phyloP scores from a whole-genome alignment of 129 eudicot genomes.

The carrot (Daucus carota) region DNA sequence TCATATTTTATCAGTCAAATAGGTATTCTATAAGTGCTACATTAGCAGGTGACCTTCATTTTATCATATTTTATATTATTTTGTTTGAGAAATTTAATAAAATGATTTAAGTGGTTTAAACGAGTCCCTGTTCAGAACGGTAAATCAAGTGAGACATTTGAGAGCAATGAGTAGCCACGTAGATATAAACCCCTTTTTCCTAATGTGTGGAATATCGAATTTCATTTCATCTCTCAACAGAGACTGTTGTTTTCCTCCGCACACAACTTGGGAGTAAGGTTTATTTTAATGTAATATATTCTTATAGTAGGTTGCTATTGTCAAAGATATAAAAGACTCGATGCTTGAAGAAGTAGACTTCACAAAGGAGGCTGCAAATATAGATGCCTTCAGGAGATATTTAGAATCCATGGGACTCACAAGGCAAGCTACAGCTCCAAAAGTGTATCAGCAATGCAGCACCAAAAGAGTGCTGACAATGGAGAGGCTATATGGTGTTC shows the following conservation, averaged over 20 bases:
- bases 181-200: no score
- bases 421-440: slow-evolving; percentile 93
- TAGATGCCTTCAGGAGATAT: slow-evolving; percentile 81
- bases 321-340: slow-evolving; percentile 85
- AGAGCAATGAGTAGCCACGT: no score
- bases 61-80: no score
- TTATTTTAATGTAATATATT: slow-evolving; percentile 7
- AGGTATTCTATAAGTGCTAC: no score
- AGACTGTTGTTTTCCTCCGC: not conserved
- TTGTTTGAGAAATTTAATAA: no score
- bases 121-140: no score
- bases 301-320: slow-evolving; percentile 76
- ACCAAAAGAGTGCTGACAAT: slow-evolving; percentile 69
- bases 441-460: slow-evolving; percentile 76
- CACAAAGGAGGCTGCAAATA: slow-evolving; percentile 81
- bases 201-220: not conserved
- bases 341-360: slow-evolving; percentile 99
- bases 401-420: slow-evolving; percentile 84
- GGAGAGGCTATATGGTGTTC: slow-evolving; percentile 98
- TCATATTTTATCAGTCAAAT: no score
- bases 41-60: no score
- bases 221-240: not conserved
- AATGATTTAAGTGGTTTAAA: no score
- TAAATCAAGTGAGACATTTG: no score
- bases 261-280: not conserved